These are phyloP conservation scores for Zoysia japonica DNA, from an alignment of 176 grass and related monocot genomes.

Conservation along the genomic window DNA sequence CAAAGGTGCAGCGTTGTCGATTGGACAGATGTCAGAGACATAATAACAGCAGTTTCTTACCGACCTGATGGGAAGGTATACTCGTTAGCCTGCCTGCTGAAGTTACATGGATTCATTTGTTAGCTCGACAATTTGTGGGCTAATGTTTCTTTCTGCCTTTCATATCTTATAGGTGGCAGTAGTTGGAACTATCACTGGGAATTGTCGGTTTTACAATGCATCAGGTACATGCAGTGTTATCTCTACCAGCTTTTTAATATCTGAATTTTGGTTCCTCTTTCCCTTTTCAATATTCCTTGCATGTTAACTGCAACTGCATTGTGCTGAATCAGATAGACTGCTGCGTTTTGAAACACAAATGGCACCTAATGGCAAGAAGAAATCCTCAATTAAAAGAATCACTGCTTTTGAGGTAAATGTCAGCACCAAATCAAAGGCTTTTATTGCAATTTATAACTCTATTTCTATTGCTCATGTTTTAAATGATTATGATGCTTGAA, in stretches of 20 bases:
- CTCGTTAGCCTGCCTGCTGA: constrained; percentile 15
- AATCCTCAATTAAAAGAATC: constrained; percentile 72
- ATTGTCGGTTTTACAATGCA: constrained; percentile 74
- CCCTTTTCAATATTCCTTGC: constrained; percentile 17
- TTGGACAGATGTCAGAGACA: constrained; percentile 82
- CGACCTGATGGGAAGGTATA: constrained; percentile 80
- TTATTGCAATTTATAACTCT: constrained; percentile 1
- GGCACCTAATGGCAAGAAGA: constrained; percentile 65
- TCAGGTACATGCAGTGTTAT: constrained; percentile 54
- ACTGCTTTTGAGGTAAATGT: constrained; percentile 79
- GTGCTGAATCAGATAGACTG: constrained; percentile 49
- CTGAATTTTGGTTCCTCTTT: not conserved
- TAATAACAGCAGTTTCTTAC: constrained; percentile 83
- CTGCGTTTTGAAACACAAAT: constrained; percentile 65
- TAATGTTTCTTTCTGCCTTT: constrained; percentile 13
- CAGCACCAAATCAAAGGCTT: constrained; percentile 3
- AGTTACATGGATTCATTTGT: constrained; percentile 5
- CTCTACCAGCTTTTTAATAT: constrained; percentile 1
- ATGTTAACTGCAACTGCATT: constrained; percentile 20
- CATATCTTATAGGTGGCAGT: constrained; percentile 43
- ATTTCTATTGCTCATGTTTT: not conserved
- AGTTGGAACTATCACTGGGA: constrained; percentile 74
- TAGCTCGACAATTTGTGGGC: constrained; percentile 3
- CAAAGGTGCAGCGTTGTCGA: constrained; percentile 62
- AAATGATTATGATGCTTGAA: constrained; percentile 29